phyloP scores from a whole-genome alignment of 345 rosid species.

The Eucalyptus curtisii region DNA sequence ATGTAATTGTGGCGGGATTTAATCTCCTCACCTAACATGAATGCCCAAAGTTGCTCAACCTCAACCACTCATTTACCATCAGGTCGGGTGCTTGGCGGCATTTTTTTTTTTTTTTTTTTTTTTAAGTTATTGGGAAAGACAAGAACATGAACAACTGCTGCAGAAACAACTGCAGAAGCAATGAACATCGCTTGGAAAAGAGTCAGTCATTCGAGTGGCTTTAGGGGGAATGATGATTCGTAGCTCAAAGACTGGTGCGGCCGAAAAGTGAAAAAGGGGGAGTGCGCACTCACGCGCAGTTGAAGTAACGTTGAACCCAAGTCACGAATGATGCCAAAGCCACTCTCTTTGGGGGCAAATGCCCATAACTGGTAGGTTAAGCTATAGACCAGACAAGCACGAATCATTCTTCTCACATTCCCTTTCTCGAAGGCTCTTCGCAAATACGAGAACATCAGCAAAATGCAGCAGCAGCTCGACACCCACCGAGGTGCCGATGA shows the following conservation, averaged over 20 bases:
- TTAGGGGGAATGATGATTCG: not conserved
- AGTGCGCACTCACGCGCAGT: not conserved
- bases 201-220: not conserved
- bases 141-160: not conserved
- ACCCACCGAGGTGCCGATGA: not conserved
- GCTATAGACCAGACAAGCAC: not conserved
- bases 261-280: not conserved
- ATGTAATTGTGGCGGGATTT: not conserved
- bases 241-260: not conserved
- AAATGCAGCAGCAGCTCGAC: not conserved
- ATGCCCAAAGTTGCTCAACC: not conserved
- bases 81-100: not conserved
- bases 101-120: not conserved
- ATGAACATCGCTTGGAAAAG: not conserved
- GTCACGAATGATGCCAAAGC: not conserved
- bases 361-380: not conserved
- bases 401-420: not conserved
- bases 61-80: not conserved
- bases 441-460: not conserved
- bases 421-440: not conserved
- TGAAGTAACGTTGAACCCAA: not conserved
- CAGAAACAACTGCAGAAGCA: not conserved
- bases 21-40: not conserved
- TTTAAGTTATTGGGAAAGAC: not conserved
- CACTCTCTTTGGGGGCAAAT: not conserved